A percentile compares a stretch with the other conserved stretches of the same genome.
Conservation (phyloP, 2,329 filamentous ascomycete genomes). For the Aureobasidium musti region DNA sequence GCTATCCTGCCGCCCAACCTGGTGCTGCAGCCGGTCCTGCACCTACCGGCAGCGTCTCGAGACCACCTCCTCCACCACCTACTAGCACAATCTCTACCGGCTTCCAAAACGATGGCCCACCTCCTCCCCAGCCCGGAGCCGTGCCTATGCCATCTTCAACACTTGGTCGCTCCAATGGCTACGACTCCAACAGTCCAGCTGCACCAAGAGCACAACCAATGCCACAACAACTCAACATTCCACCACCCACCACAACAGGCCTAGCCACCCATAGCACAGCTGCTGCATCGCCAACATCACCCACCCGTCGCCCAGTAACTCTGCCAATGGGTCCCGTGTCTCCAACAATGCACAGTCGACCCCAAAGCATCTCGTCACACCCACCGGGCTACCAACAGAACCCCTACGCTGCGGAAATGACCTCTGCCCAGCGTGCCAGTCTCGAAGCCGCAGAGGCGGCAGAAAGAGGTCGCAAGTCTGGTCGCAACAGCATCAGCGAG, state of each 20-base stretch:
- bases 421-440: constrained; percentile 40
- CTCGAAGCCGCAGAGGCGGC: constrained; percentile 37
- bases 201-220: constrained; percentile 44
- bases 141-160: constrained; percentile 38
- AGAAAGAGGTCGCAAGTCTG: constrained; percentile 20
- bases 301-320: constrained; percentile 39
- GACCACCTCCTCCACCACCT: constrained; percentile 34
- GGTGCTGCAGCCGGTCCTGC: constrained; percentile 38
- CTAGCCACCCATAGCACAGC: constrained; percentile 45
- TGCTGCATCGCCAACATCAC: constrained; percentile 35
- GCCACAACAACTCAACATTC: constrained; percentile 46
- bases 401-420: constrained; percentile 47
- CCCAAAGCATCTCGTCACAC: constrained; percentile 41
- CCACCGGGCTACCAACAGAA: constrained; percentile 54
- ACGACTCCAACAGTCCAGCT: constrained; percentile 40
- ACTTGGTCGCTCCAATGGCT: constrained; percentile 33
- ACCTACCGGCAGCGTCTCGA: constrained; percentile 38
- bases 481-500: constrained; percentile 32
- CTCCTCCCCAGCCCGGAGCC: constrained; percentile 48
- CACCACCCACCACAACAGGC: constrained; percentile 44
- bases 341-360: constrained; percentile 34
- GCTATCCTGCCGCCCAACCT: constrained; percentile 40
- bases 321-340: constrained; percentile 43
- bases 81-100: constrained; percentile 34
- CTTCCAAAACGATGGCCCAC: constrained; percentile 40